These are phyloP conservation scores for Smittium culicis DNA, from an alignment of 371 early-diverging fungal species.

Conservation along the genomic window DNA sequence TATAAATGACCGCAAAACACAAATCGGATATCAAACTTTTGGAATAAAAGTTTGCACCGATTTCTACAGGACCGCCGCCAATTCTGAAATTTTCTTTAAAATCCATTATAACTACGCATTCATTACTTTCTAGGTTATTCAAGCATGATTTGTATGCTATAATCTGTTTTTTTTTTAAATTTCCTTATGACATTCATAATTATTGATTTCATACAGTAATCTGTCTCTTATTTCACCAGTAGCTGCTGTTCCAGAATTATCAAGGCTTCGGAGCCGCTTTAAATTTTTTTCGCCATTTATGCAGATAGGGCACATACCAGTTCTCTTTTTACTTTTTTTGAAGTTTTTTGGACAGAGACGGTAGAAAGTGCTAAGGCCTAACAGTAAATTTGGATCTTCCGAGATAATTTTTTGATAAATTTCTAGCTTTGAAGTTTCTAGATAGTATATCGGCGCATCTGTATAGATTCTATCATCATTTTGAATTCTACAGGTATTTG, in stretches of 20 bases:
- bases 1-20: not conserved
- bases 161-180: not conserved
- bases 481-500: not conserved
- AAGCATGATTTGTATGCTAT: not conserved
- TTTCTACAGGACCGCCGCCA: not conserved
- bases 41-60: not conserved
- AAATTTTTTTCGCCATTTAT: not conserved
- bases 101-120: not conserved
- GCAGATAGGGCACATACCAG: not conserved
- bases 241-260: too few species aligned
- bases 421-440: not conserved
- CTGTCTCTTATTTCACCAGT: too few species aligned
- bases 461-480: not conserved
- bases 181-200: too few species aligned
- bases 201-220: too few species aligned
- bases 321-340: not conserved
- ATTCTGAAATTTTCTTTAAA: constrained; percentile 3
- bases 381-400: not conserved
- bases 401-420: not conserved
- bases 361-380: not conserved
- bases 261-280: not conserved
- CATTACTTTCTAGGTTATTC: not conserved
- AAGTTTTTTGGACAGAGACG: not conserved
- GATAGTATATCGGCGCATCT: not conserved
- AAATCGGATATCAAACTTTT: not conserved